Evolutionary conservation across 345 rosid species (phyloP).

Genomic region (Linum trigynum): DNA sequence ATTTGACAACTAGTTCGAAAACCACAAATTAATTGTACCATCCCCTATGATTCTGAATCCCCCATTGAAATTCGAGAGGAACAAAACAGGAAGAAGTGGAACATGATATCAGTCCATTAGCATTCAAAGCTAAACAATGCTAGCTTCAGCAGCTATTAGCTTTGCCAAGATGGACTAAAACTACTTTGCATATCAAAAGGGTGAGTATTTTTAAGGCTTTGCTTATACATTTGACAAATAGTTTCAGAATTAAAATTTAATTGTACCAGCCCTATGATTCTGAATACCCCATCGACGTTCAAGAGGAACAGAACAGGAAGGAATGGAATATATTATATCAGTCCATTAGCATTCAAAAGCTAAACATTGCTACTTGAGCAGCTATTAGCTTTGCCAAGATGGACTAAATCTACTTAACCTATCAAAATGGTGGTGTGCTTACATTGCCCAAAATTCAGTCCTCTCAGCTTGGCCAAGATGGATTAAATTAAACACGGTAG

Average conservation of each 20-base stretch:
- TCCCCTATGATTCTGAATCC: constrained; percentile 19
- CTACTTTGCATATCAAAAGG: not conserved
- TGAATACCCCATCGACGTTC: constrained; percentile 13
- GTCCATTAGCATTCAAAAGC: constrained; percentile 48
- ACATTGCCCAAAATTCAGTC: too few relatives aligned
- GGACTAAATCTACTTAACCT: not conserved
- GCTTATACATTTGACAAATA: too few relatives aligned
- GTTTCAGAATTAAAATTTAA: too few relatives aligned
- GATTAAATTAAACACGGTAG: too few relatives aligned
- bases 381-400: constrained; percentile 24
- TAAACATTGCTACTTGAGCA: constrained; percentile 15
- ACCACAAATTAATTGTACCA: not conserved
- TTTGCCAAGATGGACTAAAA: constrained; percentile 55
- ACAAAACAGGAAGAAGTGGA: constrained; percentile 12
- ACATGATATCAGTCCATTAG: constrained; percentile 36
- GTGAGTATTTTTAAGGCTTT: too few relatives aligned
- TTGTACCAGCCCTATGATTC: constrained; percentile 1
- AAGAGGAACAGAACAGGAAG: constrained; percentile 15
- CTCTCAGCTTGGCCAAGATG: too few relatives aligned
- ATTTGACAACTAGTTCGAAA: not conserved
- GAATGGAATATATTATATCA: constrained; percentile 17
- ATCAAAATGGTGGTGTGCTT: too few relatives aligned
- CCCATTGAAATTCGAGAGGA: constrained; percentile 5
- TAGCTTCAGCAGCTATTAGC: constrained; percentile 27
- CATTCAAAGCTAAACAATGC: constrained; percentile 38